Conservation (phyloP, 768 basidiomycete genomes). For the Agaricus blazei region DNA sequence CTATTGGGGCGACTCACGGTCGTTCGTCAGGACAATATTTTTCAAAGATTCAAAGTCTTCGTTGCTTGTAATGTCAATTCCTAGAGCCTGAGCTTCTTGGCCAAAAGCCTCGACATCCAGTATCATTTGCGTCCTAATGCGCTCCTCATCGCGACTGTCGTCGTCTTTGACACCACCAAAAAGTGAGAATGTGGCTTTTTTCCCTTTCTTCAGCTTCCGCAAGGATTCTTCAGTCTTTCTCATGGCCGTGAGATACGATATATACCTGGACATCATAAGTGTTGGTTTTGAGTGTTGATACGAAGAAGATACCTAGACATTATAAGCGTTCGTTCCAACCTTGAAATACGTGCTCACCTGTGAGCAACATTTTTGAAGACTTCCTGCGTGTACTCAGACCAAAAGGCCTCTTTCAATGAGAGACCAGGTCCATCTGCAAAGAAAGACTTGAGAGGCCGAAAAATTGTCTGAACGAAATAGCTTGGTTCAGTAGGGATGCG, state of each 20-base stretch:
- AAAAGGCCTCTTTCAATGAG: constrained; percentile 48
- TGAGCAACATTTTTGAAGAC: constrained; percentile 72
- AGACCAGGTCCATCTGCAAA: constrained; percentile 68
- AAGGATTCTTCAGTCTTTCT: constrained; percentile 92
- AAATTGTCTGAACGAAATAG: constrained; percentile 76
- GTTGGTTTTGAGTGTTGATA: too few species aligned
- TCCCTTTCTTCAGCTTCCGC: constrained; percentile 81
- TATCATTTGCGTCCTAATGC: constrained; percentile 78
- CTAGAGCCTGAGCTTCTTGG: constrained; percentile 66
- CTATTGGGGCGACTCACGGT: constrained; percentile 22
- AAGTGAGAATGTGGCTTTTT: constrained; percentile 71
- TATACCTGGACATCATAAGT: constrained; percentile 49
- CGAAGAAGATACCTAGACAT: constrained; percentile 45
- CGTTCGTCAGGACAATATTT: constrained; percentile 51
- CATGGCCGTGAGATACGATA: constrained; percentile 73
- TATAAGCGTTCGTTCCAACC: not conserved
- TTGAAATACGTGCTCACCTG: constrained; percentile 34
- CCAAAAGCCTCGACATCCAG: constrained; percentile 84
- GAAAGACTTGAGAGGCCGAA: constrained; percentile 74
- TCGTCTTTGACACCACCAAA: constrained; percentile 70
- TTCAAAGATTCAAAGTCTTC: constrained; percentile 50
- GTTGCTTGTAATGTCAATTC: constrained; percentile 52
- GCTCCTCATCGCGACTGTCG: constrained; percentile 73
- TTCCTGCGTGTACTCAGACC: constrained; percentile 47
- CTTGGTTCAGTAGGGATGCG: constrained; percentile 74